Conservation (phyloP, 2,329 filamentous ascomycete genomes). For the Sporothrix inflata region DNA sequence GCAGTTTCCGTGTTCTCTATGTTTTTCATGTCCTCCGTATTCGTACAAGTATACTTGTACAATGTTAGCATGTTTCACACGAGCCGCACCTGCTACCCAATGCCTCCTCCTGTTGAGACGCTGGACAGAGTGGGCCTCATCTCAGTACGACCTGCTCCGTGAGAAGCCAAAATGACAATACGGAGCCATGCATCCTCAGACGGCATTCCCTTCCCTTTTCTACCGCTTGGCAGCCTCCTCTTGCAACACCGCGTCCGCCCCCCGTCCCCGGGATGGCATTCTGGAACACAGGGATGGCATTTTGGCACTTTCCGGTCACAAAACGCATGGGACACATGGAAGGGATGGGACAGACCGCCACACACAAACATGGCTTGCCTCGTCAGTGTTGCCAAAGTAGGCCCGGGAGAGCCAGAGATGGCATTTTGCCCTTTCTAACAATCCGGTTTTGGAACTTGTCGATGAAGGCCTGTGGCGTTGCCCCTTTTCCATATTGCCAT, state of each 20-base stretch:
- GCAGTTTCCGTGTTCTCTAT: background rate
- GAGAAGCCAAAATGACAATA: background rate
- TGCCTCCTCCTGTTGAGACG: constrained; percentile 11
- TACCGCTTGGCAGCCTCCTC: background rate
- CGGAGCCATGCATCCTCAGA: background rate
- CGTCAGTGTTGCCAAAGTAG: constrained; percentile 16
- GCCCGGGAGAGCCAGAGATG: constrained; percentile 1
- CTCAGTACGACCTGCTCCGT: background rate
- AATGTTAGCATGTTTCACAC: constrained; percentile 13
- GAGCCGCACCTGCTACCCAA: constrained; percentile 15
- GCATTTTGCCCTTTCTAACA: constrained; percentile 6
- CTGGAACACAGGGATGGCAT: constrained; percentile 27
- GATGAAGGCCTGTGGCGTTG: background rate
- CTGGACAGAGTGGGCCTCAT: background rate
- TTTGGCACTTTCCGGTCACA: constrained; percentile 22
- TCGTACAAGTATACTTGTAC: background rate
- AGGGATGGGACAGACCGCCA: background rate
- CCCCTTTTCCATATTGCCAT: background rate
- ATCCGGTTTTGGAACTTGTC: constrained; percentile 19
- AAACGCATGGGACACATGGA: constrained; percentile 5
- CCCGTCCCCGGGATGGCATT: constrained; percentile 27
- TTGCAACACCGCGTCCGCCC: background rate
- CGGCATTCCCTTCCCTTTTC: background rate
- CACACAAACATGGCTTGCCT: constrained; percentile 5
- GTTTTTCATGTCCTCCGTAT: background rate